A percentile compares a stretch with the other conserved stretches of the same genome.
phyloP scores from a whole-genome alignment of 140 eudicot species.

The Bidens hawaiensis region DNA sequence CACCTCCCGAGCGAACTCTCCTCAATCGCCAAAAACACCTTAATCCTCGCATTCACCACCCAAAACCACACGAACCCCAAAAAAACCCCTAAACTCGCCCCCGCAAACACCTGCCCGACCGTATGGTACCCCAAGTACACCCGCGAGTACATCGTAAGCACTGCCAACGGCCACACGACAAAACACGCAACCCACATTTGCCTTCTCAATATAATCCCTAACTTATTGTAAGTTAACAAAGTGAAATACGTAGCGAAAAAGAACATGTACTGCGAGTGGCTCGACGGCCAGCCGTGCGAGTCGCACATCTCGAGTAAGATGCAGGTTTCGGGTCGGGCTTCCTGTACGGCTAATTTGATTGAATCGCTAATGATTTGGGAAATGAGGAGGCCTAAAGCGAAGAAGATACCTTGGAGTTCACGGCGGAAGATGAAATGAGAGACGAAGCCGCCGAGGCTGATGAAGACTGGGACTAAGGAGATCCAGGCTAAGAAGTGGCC shows the following conservation, averaged over 20 bases:
- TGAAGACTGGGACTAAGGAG: conserved; percentile 81
- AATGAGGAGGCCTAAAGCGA: conserved; percentile 60
- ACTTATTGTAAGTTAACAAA: conserved; percentile 35
- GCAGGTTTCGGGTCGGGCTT: conserved; percentile 84
- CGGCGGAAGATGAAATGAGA: conserved; percentile 90
- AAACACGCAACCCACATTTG: conserved; percentile 40
- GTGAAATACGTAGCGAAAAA: conserved; percentile 70
- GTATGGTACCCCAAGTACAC: conserved; percentile 94
- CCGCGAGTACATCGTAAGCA: conserved; percentile 68
- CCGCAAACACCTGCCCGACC: conserved; percentile 79
- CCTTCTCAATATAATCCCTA: conserved; percentile 40
- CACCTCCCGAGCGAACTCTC: conserved; percentile 70
- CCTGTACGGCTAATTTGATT: conserved; percentile 54
- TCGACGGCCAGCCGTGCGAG: conserved; percentile 96
- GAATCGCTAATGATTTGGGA: conserved; percentile 64
- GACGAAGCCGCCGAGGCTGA: conserved; percentile 72
- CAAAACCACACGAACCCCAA: conserved; percentile 77
- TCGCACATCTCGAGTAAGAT: conserved; percentile 70
- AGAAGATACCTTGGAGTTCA: conserved; percentile 76
- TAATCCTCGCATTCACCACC: conserved; percentile 54
- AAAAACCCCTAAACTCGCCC: conserved; percentile 58
- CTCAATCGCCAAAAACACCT: conserved; percentile 51
- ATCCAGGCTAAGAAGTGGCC: conserved; percentile 85
- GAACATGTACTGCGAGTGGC: conserved; percentile 89
- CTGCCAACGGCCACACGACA: conserved; percentile 67